Percentiles rank a stretch among this genome's conserved stretches.
phyloP scores from a whole-genome alignment of 176 grass and related monocot species.

The Hyparrhenia diplandra region DNA sequence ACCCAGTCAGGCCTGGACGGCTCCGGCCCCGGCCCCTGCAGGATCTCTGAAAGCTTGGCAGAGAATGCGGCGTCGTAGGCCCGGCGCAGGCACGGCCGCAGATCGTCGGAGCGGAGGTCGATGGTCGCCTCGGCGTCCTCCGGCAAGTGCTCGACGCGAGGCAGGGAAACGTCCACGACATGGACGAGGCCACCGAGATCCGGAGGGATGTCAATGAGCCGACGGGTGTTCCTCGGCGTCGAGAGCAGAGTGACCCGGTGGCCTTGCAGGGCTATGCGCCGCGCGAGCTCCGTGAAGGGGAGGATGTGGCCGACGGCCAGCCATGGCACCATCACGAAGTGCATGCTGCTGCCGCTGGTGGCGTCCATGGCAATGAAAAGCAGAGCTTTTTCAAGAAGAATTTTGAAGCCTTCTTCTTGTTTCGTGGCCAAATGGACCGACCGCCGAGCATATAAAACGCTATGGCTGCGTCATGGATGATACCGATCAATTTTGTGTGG shows the following conservation, averaged over 20 bases:
- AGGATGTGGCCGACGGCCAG: conserved; percentile 19
- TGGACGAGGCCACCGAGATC: conserved; percentile 14
- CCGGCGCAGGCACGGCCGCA: conserved; percentile 32
- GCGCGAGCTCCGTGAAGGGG: conserved; percentile 48
- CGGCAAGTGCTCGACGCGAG: conserved; percentile 30
- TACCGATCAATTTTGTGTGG: background rate
- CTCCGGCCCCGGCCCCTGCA: background rate
- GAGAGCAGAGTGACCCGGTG: conserved; percentile 31
- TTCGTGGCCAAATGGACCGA: background rate
- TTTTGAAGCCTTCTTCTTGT: background rate
- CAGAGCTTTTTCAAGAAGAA: background rate
- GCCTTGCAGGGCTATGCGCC: conserved; percentile 43
- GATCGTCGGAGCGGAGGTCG: conserved; percentile 50
- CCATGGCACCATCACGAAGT: conserved; percentile 67
- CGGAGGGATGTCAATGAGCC: conserved; percentile 52
- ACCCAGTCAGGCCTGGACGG: conserved; percentile 28
- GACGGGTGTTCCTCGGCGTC: background rate
- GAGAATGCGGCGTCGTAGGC: conserved; percentile 47
- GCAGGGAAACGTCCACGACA: conserved; percentile 32
- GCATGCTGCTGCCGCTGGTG: background rate
- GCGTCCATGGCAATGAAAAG: background rate
- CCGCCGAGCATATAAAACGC: background rate
- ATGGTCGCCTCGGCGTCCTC: conserved; percentile 40
- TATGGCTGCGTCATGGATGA: background rate
- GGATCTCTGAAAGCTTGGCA: conserved; percentile 13